A percentile compares a stretch with the other conserved stretches of the same genome.
Evolutionary conservation across 2,329 filamentous ascomycete species (phyloP).

Genomic region (Cylindrodendrum hubeiense): DNA sequence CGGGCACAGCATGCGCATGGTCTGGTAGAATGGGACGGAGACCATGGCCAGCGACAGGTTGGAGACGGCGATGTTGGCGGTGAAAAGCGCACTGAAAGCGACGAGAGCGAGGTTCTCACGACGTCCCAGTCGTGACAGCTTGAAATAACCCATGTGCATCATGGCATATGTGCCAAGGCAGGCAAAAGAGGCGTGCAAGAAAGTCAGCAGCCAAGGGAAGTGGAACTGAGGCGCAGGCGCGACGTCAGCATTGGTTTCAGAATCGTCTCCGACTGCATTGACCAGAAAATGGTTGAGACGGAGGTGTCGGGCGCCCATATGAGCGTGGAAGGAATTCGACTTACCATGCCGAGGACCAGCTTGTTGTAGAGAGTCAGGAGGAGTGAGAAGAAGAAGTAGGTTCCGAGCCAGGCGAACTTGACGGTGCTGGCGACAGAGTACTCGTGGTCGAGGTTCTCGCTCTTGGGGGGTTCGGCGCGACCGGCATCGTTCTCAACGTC

Average conservation of each 20-base stretch:
- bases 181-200: slow-evolving; percentile 68
- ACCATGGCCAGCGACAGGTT: slow-evolving; percentile 73
- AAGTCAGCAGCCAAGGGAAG: slow-evolving; percentile 72
- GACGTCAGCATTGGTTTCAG: slow-evolving; percentile 36
- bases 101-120: slow-evolving; percentile 68
- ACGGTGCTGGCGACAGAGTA: slow-evolving; percentile 58
- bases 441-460: slow-evolving; percentile 57
- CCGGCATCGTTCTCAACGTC: slow-evolving; percentile 50
- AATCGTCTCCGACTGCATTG: slow-evolving; percentile 10
- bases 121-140: slow-evolving; percentile 62
- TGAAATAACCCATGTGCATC: slow-evolving; percentile 64
- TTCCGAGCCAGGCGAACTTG: slow-evolving; percentile 63
- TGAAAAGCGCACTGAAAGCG: slow-evolving; percentile 71
- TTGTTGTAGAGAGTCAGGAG: slow-evolving; percentile 71
- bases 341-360: slow-evolving; percentile 64
- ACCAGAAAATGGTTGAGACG: not conserved
- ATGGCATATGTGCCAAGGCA: slow-evolving; percentile 67
- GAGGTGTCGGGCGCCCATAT: not conserved
- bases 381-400: slow-evolving; percentile 64
- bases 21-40: slow-evolving; percentile 75
- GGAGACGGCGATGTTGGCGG: slow-evolving; percentile 73
- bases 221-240: slow-evolving; percentile 57
- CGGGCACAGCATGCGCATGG: slow-evolving; percentile 71
- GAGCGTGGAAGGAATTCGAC: slow-evolving; percentile 31
- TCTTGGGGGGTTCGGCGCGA: slow-evolving; percentile 43